Evolutionary conservation across 169 alveolate genomes (phyloP).

Genomic region (Plasmodium coatneyi): DNA sequence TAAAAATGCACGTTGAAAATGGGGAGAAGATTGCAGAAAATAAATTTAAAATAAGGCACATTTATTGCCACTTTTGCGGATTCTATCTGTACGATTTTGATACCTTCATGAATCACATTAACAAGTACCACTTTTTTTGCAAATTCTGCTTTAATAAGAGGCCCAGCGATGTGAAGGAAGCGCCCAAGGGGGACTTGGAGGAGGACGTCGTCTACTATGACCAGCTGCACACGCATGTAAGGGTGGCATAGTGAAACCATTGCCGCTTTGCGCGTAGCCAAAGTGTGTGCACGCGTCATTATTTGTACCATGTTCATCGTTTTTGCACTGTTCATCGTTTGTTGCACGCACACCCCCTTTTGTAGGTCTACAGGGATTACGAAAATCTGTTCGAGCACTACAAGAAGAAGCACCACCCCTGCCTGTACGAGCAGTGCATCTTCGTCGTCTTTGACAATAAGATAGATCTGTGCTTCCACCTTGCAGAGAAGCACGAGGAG

Average conservation of each 20-base stretch:
- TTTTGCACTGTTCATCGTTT: not conserved
- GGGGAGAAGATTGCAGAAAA: conserved; percentile 56
- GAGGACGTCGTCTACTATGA: conserved; percentile 62
- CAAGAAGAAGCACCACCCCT: conserved; percentile 78
- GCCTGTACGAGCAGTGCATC: conserved; percentile 80
- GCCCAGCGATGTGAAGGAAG: conserved; percentile 10
- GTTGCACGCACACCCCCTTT: not conserved
- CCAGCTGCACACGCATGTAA: conserved; percentile 59
- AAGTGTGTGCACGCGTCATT: not conserved
- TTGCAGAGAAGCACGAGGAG: conserved; percentile 77
- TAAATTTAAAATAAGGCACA: conserved; percentile 70
- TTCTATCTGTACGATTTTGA: conserved; percentile 69
- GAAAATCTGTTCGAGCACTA: conserved; percentile 76
- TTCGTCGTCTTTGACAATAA: conserved; percentile 82
- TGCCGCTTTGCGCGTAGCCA: not conserved
- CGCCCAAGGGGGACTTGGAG: not conserved
- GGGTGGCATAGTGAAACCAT: not conserved
- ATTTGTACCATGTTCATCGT: not conserved
- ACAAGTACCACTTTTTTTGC: conserved; percentile 70
- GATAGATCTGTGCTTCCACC: conserved; percentile 77
- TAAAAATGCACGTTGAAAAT: conserved; percentile 51
- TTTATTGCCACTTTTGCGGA: conserved; percentile 66
- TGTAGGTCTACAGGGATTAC: conserved; percentile 79
- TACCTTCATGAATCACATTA: conserved; percentile 54
- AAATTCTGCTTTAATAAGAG: conserved; percentile 70